A percentile compares a stretch with the other conserved stretches of the same genome.
Conservation (phyloP, 2,329 filamentous ascomycete species). For the Leptographium lundbergii region DNA sequence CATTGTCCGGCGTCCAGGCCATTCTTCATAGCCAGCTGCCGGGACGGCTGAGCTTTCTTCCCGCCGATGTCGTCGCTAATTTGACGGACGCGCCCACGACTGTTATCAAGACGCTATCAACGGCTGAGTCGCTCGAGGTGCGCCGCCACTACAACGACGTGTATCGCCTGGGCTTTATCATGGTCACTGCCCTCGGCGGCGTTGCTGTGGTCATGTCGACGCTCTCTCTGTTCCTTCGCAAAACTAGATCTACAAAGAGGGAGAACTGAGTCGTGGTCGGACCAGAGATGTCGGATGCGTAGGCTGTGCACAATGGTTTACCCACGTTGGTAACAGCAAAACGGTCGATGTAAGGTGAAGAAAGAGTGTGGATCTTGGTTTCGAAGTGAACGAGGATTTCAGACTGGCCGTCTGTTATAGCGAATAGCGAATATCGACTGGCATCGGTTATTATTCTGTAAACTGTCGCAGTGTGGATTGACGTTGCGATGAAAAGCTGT, state of each 20-base stretch:
- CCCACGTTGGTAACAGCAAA: no score
- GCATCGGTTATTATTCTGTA: no score
- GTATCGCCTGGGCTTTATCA: neutral
- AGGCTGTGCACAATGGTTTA: no score
- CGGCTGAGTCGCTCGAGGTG: neutral
- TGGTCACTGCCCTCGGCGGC: neutral
- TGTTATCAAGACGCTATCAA: neutral
- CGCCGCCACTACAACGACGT: neutral
- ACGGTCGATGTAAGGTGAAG: no score
- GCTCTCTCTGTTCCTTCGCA: neutral
- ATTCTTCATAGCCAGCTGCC: neutral
- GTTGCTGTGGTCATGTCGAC: neutral
- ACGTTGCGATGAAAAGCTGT: no score
- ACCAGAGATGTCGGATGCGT: neutral
- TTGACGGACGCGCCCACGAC: neutral
- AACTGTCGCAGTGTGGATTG: no score
- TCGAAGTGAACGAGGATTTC: no score
- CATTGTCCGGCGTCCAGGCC: neutral
- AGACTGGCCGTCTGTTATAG: no score
- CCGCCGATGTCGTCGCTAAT: neutral
- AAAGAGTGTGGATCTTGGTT: no score
- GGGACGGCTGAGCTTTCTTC: neutral
- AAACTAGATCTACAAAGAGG: neutral
- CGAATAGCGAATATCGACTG: no score
- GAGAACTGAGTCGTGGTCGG: neutral